A percentile compares a stretch with the other conserved stretches of the same genome.
Conservation (phyloP, 495 filamentous ascomycete genomes). For the Viridothelium virens region DNA sequence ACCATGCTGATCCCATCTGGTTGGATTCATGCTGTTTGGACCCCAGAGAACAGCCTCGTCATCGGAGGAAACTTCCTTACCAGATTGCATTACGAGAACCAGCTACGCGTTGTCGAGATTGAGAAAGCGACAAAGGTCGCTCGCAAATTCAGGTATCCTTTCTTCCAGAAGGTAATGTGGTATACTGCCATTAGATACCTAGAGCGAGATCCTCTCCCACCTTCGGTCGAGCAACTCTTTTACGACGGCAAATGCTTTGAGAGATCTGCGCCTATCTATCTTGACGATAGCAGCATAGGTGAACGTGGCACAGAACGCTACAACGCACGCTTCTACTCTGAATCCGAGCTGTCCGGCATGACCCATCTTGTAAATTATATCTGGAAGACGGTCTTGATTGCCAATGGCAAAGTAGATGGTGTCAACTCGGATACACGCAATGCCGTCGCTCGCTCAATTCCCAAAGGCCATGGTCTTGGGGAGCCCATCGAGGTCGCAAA, state of each 20-base stretch:
- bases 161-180: conserved; percentile 71
- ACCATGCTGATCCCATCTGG: conserved; percentile 74
- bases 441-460: conserved; percentile 57
- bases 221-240: conserved; percentile 49
- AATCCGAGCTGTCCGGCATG: conserved; percentile 61
- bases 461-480: conserved; percentile 44
- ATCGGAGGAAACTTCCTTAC: conserved; percentile 75
- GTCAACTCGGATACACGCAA: conserved; percentile 49
- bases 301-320: conserved; percentile 41
- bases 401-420: conserved; percentile 54
- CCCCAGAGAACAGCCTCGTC: conserved; percentile 65
- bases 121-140: conserved; percentile 67
- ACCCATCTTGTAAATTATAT: conserved; percentile 57
- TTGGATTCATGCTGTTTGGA: conserved; percentile 79
- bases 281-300: conserved; percentile 48
- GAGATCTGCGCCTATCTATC: conserved; percentile 48
- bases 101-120: conserved; percentile 61
- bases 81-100: conserved; percentile 60
- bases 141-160: conserved; percentile 62
- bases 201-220: conserved; percentile 57
- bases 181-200: conserved; percentile 60
- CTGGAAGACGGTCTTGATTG: conserved; percentile 60
- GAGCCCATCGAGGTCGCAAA: conserved; percentile 56
- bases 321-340: conserved; percentile 59
- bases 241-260: conserved; percentile 49